These are phyloP conservation scores for Gelatoporia subvermispora DNA, from an alignment of 768 basidiomycete species.

Conservation along the genomic window DNA sequence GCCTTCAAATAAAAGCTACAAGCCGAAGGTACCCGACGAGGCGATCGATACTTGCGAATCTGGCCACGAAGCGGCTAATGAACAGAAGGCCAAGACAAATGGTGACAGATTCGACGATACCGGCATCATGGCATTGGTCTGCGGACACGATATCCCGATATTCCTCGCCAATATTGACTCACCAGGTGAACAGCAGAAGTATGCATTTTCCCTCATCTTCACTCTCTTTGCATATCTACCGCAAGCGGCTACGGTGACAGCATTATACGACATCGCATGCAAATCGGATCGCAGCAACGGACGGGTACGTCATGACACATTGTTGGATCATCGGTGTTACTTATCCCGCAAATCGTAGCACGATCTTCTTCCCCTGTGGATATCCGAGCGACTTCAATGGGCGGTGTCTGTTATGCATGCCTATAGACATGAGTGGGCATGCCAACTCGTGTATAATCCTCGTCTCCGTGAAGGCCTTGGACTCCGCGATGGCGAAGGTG, in stretches of 20 bases:
- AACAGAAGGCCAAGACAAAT: constrained; percentile 26
- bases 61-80: constrained; percentile 28
- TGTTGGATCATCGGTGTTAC: too few species aligned
- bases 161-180: constrained; percentile 36
- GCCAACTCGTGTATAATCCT: too few species aligned
- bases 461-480: too few species aligned
- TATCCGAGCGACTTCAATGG: too few species aligned
- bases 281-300: constrained; percentile 26
- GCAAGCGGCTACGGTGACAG: constrained; percentile 15
- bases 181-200: constrained; percentile 35
- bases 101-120: constrained; percentile 30
- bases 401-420: too few species aligned
- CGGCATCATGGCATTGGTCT: constrained; percentile 35
- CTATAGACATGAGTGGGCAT: too few species aligned
- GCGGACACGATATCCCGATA: constrained; percentile 32
- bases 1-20: neutral
- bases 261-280: constrained; percentile 33
- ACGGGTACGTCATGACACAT: neutral
- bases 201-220: constrained; percentile 29
- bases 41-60: constrained; percentile 32
- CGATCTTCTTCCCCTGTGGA: too few species aligned
- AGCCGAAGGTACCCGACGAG: constrained; percentile 12
- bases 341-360: too few species aligned
- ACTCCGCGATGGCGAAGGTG: too few species aligned
- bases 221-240: constrained; percentile 28